Base-by-base conservation (phyloP, 371 early-diverging fungal genomes). In the Parasitella parasitica region DNA sequence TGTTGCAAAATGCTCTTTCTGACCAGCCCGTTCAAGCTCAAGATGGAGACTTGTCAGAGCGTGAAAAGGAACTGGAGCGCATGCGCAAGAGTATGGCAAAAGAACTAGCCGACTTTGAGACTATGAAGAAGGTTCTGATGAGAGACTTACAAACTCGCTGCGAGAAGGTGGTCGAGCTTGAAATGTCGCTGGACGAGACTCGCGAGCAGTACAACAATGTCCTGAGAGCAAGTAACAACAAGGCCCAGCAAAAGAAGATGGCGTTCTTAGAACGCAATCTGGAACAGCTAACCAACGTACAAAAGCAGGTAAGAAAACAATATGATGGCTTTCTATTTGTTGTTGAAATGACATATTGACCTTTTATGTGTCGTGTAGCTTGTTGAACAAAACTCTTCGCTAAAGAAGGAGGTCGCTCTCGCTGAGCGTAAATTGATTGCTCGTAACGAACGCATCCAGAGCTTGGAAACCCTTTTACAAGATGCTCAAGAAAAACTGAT, bases 91-190 rank as follows among this genome's bases (percentile, higher is more conserved):
- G 86, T 6, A 95, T 96, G 96, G 76, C 91, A 6, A 89, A 94
- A 72, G 94, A 96, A 66, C 82, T 96, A 38, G 81, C 88, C 16
- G 96, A 98, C 61, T 97, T 95, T 81, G 97, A 97, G 59, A 87
- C 91, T 56, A 95, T 96, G 94, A 96, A 96, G 84, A 94, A 95
- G 84, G 91, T 91, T 20, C 78, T 98, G 63, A 95, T 97, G 96
- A 86, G 93, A 24, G 97, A 97, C 67, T 86, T 98, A 26, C 95
- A 96, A 75, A 90, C 91, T 77, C 89, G 96, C 27, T 97, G 96
- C 80, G 97, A 98, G 70, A 93, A 92, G 79, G 93, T 79, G 8
- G 95, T 97, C 22, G 97, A 97, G 78, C 88, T 97, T 13, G 97
- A 97, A 73, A 91, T 97, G 76, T 87, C 92, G 0, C 77, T 97